Conservation (phyloP, 2,329 filamentous ascomycete genomes). For the Chrysoporthe deuterocubensis region DNA sequence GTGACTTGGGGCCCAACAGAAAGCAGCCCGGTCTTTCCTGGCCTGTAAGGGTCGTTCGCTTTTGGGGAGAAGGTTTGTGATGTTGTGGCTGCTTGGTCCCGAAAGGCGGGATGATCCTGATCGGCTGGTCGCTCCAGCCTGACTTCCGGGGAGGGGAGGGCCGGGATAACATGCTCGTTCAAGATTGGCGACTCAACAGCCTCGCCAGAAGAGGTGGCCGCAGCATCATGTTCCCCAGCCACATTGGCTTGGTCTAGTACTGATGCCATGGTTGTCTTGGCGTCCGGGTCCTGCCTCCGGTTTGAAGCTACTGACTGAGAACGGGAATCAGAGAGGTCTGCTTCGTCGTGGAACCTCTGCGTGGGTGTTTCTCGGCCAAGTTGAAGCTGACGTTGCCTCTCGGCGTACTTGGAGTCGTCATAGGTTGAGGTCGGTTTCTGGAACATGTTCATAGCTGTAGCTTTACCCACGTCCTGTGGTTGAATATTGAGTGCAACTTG, state of each 20-base stretch:
- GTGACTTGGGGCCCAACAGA: constrained; percentile 31
- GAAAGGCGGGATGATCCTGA: constrained; percentile 58
- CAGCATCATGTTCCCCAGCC: constrained; percentile 40
- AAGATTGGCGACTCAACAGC: constrained; percentile 41
- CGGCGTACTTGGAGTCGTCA: constrained; percentile 82
- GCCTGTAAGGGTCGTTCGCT: constrained; percentile 31
- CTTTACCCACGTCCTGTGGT: constrained; percentile 78
- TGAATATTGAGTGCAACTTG: constrained; percentile 66
- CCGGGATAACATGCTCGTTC: constrained; percentile 28
- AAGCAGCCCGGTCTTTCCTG: constrained; percentile 33
- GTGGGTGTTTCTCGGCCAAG: constrained; percentile 70
- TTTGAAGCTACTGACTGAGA: constrained; percentile 54
- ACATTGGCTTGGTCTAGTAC: constrained; percentile 35
- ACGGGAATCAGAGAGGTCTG: constrained; percentile 43
- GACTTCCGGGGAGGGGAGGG: constrained; percentile 40
- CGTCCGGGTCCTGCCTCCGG: constrained; percentile 42
- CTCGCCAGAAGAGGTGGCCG: constrained; percentile 50
- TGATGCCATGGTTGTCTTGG: constrained; percentile 33
- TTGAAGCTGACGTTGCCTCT: constrained; percentile 81
- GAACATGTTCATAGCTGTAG: constrained; percentile 67
- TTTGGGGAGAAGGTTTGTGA: constrained; percentile 39
- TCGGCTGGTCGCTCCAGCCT: constrained; percentile 54
- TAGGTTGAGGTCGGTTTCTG: constrained; percentile 77
- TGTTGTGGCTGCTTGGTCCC: constrained; percentile 50
- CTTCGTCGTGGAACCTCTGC: constrained; percentile 50